Evolutionary conservation across 2,329 filamentous ascomycete species (phyloP).

Genomic region (Fusarium pseudoanthophilum): DNA sequence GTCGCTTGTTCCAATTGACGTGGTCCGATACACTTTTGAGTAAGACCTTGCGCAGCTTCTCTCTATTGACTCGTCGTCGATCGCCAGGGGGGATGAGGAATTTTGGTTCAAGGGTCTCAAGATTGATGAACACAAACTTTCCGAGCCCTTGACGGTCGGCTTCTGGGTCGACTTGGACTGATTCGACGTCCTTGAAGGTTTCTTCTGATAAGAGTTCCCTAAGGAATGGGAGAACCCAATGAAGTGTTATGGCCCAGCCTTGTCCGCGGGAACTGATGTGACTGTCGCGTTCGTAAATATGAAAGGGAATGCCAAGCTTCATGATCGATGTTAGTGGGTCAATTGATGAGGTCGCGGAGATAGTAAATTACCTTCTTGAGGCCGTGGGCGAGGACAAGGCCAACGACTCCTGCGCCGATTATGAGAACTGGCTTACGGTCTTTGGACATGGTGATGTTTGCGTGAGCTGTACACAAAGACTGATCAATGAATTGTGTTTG

Average conservation of each 20-base stretch:
- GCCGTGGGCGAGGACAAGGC: conserved; percentile 4
- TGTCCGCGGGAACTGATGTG: conserved; percentile 1
- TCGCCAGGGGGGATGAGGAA: conserved; percentile 3
- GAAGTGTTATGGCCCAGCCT: conserved; percentile 16
- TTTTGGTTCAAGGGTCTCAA: conserved; percentile 3
- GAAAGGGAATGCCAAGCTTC: conserved; percentile 7
- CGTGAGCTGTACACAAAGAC: too few relatives aligned
- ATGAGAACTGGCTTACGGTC: conserved; percentile 17
- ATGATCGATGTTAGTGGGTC: background rate
- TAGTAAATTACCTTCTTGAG: background rate
- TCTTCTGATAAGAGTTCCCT: conserved; percentile 3
- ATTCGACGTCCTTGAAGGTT: background rate
- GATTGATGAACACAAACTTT: conserved; percentile 8
- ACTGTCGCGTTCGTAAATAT: conserved; percentile 4
- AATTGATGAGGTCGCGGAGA: rapidly evolving
- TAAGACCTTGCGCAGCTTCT: conserved; percentile 9
- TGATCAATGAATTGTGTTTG: background rate
- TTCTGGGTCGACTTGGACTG: conserved; percentile 9
- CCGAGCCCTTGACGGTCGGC: conserved; percentile 9
- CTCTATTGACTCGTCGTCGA: conserved; percentile 10
- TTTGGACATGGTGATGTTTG: background rate
- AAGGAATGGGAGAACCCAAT: conserved; percentile 2
- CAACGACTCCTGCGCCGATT: conserved; percentile 9
- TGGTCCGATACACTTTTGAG: background rate
- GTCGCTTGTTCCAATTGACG: conserved; percentile 5